Conservation (phyloP, 805 yeast species). For the Dipodascopsis uninucleata region DNA sequence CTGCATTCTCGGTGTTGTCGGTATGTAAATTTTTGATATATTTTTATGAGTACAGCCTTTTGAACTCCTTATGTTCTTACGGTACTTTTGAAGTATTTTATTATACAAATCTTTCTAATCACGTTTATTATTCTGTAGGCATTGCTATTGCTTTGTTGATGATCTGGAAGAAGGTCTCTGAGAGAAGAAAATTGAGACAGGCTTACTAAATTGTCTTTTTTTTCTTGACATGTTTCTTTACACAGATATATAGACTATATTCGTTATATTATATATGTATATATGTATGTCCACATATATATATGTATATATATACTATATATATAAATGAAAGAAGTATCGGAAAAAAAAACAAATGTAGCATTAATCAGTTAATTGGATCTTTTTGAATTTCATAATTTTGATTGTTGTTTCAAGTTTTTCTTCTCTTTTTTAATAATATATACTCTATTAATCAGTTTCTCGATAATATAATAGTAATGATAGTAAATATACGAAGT, state of each 20-base stretch:
- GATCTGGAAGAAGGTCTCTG: slow-evolving; percentile 43
- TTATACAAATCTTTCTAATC: slow-evolving; percentile 37
- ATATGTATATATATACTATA: slow-evolving; percentile 1
- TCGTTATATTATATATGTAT: slow-evolving; percentile 3
- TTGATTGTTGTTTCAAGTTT: too few relatives aligned
- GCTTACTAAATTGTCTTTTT: slow-evolving; percentile 30
- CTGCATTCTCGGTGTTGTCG: slow-evolving; percentile 39
- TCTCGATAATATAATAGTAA: too few relatives aligned
- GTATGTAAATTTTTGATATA: slow-evolving; percentile 28
- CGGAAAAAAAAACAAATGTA: too few relatives aligned
- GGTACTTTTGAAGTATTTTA: not conserved
- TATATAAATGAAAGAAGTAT: too few relatives aligned
- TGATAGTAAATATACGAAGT: too few relatives aligned
- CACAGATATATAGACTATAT: slow-evolving; percentile 2
- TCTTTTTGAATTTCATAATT: too few relatives aligned
- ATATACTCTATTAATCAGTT: too few relatives aligned
- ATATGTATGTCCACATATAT: not conserved
- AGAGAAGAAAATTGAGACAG: slow-evolving; percentile 37
- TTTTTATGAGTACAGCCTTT: not conserved
- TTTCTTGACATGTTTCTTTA: slow-evolving; percentile 1
- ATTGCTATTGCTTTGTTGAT: slow-evolving; percentile 40
- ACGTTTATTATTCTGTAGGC: slow-evolving; percentile 35
- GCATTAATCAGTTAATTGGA: too few relatives aligned
- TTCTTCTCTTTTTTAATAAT: too few relatives aligned
- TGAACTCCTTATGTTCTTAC: not conserved